Base-by-base conservation (phyloP, 1,284 basidiomycete genomes). In the Thelephora terrestris region DNA sequence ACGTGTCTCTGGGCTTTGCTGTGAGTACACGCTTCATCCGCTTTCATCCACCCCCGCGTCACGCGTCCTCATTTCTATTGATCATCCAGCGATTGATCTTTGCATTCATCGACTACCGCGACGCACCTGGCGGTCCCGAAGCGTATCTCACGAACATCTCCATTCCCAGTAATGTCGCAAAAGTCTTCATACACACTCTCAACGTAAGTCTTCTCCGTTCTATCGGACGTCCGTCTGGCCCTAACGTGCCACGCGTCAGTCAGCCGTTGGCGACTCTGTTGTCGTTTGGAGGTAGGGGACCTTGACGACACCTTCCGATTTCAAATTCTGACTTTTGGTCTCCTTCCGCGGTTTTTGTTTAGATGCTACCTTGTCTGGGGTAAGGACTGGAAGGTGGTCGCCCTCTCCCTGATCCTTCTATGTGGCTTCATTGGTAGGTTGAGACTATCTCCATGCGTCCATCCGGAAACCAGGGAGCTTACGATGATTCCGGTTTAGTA, bases 71-170 rank as follows among this genome's bases (percentile, higher is more conserved):
- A 42, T 20, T 42, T 9, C 2, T 10, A 9, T 18, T 20, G 20
- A 32, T 12, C 53, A n/a, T 37, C 53, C 58, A 60, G 32, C 61
- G 67, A 23, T 61, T 69, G 48, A 64, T 69, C 45, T 56, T 61
- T 53, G 67, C 67, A 17, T 69, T 68, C 59, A 68, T 68, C 48
- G 51, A 57, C 35, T 55, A 60, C 7, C 61, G 65, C 23, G 54
- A 68, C 50, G 47, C 50, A 45, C 57, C 59, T 10, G 66, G 66
- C 7, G 66, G 65, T 17, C 67, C 66, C 4, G 58, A 55, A 24
- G 65, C 61, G 3, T 68, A 63, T 52, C 68, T 68, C 51, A 65
- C 65, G 1, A 61, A 68, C 47, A 65, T 68, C 3, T 67, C 64
- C 21, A 63, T 63, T 12, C 66, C 65, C 20, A 60, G 62, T 25